Conservation (phyloP, 768 basidiomycete species). For the Boletus subcaerulescens region DNA sequence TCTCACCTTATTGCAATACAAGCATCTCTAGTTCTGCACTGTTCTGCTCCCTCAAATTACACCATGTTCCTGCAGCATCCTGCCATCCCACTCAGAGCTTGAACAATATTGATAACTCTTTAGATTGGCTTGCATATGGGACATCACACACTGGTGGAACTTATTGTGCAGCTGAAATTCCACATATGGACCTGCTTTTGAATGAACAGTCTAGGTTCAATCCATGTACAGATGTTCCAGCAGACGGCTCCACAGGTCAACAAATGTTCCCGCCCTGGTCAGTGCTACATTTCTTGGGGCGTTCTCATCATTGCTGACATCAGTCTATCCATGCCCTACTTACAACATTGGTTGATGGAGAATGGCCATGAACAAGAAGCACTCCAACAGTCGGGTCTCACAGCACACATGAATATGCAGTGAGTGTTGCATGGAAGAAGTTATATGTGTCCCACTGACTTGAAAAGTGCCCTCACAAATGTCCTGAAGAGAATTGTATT, state of each 20-base stretch:
- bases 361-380: conserved; percentile 37
- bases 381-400: background rate
- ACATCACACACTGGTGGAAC: conserved; percentile 35
- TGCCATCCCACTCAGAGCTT: no score
- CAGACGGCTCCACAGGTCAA: conserved; percentile 31
- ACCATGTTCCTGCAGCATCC: no score
- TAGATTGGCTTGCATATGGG: conserved; percentile 33
- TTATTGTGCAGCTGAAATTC: conserved; percentile 25
- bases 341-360: conserved; percentile 43
- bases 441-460: no score
- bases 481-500: no score
- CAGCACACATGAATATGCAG: no score
- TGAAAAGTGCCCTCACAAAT: no score
- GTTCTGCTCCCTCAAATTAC: no score
- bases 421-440: no score
- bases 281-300: conserved; percentile 11
- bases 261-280: conserved; percentile 40
- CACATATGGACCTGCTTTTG: conserved; percentile 29
- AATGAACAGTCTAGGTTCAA: conserved; percentile 31
- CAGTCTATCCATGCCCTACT: conserved; percentile 35
- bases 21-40: no score
- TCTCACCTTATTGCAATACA: no score
- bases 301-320: background rate
- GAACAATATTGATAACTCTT: background rate
- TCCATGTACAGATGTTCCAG: conserved; percentile 28